A percentile compares a stretch with the other conserved stretches of the same genome.
These are phyloP conservation scores for Crepidotus variabilis DNA, from an alignment of 768 basidiomycete species.

Conservation along the genomic window DNA sequence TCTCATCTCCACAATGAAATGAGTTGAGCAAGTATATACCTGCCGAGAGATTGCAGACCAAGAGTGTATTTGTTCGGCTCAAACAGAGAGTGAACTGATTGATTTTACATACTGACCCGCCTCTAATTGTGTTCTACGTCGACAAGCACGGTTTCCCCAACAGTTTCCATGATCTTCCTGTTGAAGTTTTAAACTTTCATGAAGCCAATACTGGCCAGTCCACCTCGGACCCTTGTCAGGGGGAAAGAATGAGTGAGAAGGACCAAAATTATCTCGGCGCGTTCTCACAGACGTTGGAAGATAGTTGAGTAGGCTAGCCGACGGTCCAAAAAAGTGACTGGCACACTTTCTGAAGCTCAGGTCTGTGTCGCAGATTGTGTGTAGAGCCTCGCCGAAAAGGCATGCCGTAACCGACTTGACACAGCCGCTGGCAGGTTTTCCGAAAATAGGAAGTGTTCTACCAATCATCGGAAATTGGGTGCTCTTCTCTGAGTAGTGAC, in stretches of 20 bases:
- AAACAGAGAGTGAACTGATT: neutral
- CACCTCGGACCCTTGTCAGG: neutral
- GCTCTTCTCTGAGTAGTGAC: neutral
- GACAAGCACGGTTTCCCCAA: neutral
- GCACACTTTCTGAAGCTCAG: too few species aligned
- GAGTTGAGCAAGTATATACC: neutral
- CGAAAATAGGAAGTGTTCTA: neutral
- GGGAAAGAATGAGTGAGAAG: neutral
- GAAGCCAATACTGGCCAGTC: neutral
- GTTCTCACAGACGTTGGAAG: neutral
- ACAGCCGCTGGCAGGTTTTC: neutral
- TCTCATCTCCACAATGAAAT: neutral
- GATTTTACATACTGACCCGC: neutral
- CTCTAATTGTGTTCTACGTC: neutral
- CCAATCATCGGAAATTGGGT: neutral
- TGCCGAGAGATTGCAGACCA: neutral
- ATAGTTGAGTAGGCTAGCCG: neutral
- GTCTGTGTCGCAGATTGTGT: too few species aligned
- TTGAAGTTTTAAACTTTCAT: neutral
- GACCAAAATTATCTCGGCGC: neutral
- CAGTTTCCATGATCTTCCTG: neutral
- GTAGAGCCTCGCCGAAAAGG: neutral
- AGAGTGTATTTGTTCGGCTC: neutral
- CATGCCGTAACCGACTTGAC: neutral
- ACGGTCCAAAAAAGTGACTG: too few species aligned